Conservation (phyloP, 2,329 filamentous ascomycete genomes). For the Monosporascus sp. region DNA sequence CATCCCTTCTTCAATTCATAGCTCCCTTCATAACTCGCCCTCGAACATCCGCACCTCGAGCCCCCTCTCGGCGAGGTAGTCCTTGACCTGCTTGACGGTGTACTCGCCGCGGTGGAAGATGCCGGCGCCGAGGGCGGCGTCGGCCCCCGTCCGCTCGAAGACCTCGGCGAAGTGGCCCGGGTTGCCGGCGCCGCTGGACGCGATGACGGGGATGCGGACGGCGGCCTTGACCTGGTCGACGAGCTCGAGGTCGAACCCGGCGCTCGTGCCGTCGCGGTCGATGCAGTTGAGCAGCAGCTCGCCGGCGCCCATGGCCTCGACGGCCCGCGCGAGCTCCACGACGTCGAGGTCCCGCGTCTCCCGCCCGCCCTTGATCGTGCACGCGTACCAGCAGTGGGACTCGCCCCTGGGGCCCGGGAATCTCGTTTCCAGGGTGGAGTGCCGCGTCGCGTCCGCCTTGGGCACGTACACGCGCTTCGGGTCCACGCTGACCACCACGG, state of each 20-base stretch:
- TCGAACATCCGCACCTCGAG: constrained; percentile 79
- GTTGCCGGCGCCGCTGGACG: constrained; percentile 84
- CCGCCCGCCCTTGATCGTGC: constrained; percentile 91
- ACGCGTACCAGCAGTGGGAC: constrained; percentile 90
- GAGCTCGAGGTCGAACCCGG: constrained; percentile 89
- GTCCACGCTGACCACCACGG: constrained; percentile 92
- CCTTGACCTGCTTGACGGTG: constrained; percentile 90
- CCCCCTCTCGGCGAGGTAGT: constrained; percentile 65
- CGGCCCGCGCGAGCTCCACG: constrained; percentile 77
- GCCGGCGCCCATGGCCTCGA: constrained; percentile 92
- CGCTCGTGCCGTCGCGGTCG: constrained; percentile 91
- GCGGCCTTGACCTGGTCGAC: constrained; percentile 83
- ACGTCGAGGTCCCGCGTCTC: constrained; percentile 95
- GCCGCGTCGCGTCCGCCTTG: constrained; percentile 64
- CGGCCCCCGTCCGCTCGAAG: constrained; percentile 77
- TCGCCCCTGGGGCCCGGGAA: constrained; percentile 72
- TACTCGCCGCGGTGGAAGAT: constrained; percentile 98
- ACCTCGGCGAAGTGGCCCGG: constrained; percentile 88
- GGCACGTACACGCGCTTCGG: constrained; percentile 86
- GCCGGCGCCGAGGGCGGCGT: constrained; percentile 89
- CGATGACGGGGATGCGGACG: constrained; percentile 89
- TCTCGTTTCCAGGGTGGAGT: constrained; percentile 65
- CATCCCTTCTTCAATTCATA: constrained; percentile 3
- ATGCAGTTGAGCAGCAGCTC: constrained; percentile 97
- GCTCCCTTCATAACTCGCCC: constrained; percentile 34